Conservation (phyloP, 768 basidiomycete genomes). For the Auriculariales sp. region DNA sequence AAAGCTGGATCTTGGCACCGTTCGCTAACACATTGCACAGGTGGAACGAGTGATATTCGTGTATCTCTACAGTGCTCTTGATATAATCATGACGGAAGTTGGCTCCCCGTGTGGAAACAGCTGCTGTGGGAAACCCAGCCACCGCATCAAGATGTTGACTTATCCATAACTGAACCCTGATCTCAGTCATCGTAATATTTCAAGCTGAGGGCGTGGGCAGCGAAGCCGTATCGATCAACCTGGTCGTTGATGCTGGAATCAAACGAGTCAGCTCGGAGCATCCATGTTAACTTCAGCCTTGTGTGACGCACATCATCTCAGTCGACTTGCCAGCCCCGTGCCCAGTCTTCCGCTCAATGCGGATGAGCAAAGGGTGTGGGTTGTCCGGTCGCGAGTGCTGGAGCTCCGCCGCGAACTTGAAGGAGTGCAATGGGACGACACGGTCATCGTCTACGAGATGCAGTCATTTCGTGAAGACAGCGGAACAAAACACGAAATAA, state of each 20-base stretch:
- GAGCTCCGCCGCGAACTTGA: conserved; percentile 68
- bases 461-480: neutral
- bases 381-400: conserved; percentile 53
- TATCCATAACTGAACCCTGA: too few relatives aligned
- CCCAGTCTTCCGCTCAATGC: conserved; percentile 68
- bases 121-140: too few relatives aligned
- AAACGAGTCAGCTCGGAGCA: neutral
- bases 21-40: conserved; percentile 21
- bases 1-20: conserved; percentile 3
- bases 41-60: conserved; percentile 76
- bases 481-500: neutral
- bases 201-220: conserved; percentile 44
- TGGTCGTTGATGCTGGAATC: conserved; percentile 51
- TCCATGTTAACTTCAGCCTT: too few relatives aligned
- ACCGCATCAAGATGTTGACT: too few relatives aligned
- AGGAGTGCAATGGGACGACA: conserved; percentile 77
- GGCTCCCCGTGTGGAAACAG: too few relatives aligned
- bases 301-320: conserved; percentile 38
- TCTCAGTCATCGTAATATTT: neutral
- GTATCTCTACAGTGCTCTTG: too few relatives aligned
- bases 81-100: too few relatives aligned
- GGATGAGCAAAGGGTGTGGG: conserved; percentile 55
- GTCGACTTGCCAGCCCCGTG: conserved; percentile 73
- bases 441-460: conserved; percentile 54
- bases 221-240: conserved; percentile 67